These are phyloP conservation scores for Fusarium staphyleae DNA, from an alignment of 2,329 filamentous ascomycete species.

Conservation along the genomic window DNA sequence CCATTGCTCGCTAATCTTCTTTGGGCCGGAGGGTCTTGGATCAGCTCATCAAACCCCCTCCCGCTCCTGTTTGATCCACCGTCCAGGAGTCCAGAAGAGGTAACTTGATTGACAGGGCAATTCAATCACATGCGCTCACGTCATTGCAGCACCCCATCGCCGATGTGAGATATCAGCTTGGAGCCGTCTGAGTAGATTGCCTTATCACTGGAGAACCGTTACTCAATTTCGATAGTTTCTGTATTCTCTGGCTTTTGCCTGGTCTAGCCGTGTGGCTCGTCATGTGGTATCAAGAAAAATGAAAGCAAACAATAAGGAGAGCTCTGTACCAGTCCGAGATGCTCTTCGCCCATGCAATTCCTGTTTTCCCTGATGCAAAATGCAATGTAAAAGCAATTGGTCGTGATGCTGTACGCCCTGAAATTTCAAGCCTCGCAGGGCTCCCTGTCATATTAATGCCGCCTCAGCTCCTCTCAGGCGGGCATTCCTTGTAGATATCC, in stretches of 20 bases:
- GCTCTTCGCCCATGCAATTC: constrained; percentile 38
- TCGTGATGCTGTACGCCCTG: constrained; percentile 39
- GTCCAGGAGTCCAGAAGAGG: constrained; percentile 12
- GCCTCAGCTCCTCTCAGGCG: constrained; percentile 39
- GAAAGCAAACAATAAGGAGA: constrained; percentile 35
- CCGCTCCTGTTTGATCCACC: constrained; percentile 1
- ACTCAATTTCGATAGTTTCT: constrained; percentile 32
- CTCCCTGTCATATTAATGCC: constrained; percentile 25
- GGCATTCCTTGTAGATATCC: constrained; percentile 61
- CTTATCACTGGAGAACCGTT: constrained; percentile 8
- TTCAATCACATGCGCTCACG: constrained; percentile 34
- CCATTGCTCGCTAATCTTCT: constrained; percentile 23
- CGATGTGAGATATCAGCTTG: neutral
- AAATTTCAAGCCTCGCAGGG: constrained; percentile 19
- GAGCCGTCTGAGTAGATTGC: neutral
- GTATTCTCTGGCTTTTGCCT: constrained; percentile 37
- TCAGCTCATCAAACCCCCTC: constrained; percentile 22
- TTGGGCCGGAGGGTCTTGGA: constrained; percentile 15
- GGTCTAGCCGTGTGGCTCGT: constrained; percentile 29
- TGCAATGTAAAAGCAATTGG: constrained; percentile 39
- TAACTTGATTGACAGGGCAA: constrained; percentile 24
- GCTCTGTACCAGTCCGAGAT: constrained; percentile 30
- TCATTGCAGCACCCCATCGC: constrained; percentile 19
- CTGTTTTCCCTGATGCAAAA: constrained; percentile 35
- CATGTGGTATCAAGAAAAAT: constrained; percentile 40